Evolutionary conservation across 23 red algal species (phyloP).

Genomic region (Agarophyton chilense): DNA sequence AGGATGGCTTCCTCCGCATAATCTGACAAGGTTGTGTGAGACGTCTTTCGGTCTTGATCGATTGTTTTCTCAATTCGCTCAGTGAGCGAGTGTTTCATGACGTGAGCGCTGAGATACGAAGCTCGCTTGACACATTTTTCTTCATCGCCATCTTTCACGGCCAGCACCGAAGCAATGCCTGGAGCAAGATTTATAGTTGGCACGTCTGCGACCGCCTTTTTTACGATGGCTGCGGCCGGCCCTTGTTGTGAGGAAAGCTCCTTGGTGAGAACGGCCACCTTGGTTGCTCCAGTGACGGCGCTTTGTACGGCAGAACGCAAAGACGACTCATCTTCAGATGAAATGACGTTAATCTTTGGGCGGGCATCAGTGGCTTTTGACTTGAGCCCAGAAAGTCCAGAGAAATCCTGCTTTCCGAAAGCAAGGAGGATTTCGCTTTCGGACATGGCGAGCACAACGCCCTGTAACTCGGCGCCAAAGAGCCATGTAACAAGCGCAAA

Average conservation of each 20-base stretch:
- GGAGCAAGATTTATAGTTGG: conserved; percentile 51
- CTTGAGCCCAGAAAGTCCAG: conserved; percentile 13
- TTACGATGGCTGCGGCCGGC: conserved; percentile 28
- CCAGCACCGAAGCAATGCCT: conserved; percentile 66
- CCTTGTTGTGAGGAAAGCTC: conserved; percentile 23
- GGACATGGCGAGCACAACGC: conserved; percentile 47
- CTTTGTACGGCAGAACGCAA: conserved; percentile 19
- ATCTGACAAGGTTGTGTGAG: conserved; percentile 75
- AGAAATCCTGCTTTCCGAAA: conserved; percentile 19
- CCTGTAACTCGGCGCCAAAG: conserved; percentile 78
- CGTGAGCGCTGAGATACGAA: conserved; percentile 61
- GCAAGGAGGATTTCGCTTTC: conserved; percentile 24
- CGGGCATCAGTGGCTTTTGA: conserved; percentile 18
- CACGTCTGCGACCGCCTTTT: background rate
- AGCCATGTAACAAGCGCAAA: conserved; percentile 87
- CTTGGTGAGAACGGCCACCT: conserved; percentile 31
- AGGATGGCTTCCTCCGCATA: conserved; percentile 81
- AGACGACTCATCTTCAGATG: conserved; percentile 9
- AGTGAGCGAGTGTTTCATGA: conserved; percentile 75
- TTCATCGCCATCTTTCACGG: conserved; percentile 85
- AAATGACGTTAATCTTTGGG: conserved; percentile 40
- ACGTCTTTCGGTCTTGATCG: conserved; percentile 79
- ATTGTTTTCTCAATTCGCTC: conserved; percentile 84
- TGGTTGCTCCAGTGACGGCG: background rate
- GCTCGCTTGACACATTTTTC: conserved; percentile 69